Evolutionary conservation across 1,284 basidiomycete species (phyloP).

Genomic region (Boletus chippewaensis): DNA sequence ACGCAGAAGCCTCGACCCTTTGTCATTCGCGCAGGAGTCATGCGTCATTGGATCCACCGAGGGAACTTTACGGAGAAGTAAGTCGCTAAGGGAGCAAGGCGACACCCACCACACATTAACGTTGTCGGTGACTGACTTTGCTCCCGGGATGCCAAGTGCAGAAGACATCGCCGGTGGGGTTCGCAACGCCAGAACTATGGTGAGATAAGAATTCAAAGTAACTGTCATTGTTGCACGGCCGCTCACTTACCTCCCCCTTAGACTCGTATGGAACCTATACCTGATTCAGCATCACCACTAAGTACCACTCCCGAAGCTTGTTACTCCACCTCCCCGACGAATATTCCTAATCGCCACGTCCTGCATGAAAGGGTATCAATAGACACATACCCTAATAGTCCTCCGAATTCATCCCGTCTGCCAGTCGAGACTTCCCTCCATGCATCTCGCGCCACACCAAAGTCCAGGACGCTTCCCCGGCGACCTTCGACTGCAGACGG

Average conservation of each 20-base stretch:
- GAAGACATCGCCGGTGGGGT: neutral
- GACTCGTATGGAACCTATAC: neutral
- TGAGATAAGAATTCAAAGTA: conserved; percentile 6
- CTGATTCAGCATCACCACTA: neutral
- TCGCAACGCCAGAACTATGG: conserved; percentile 1
- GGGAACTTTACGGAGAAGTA: conserved; percentile 7
- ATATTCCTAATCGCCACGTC: neutral
- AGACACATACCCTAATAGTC: neutral
- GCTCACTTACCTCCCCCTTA: conserved; percentile 6
- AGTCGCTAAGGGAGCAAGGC: conserved; percentile 8
- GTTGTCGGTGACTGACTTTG: neutral
- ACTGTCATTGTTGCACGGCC: neutral
- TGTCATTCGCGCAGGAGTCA: neutral
- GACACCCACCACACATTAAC: too few relatives aligned
- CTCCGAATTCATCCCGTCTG: neutral
- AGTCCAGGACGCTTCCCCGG: neutral
- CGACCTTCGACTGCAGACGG: conserved; percentile 6
- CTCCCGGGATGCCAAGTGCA: neutral
- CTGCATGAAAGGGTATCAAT: neutral
- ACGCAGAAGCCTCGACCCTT: conserved; percentile 18
- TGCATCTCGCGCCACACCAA: neutral
- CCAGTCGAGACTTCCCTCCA: neutral
- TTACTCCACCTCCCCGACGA: neutral
- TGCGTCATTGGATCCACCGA: neutral
- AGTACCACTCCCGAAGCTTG: neutral